Base-by-base conservation (phyloP, 805 yeast species). In the Alloascoidea hylecoeti region DNA sequence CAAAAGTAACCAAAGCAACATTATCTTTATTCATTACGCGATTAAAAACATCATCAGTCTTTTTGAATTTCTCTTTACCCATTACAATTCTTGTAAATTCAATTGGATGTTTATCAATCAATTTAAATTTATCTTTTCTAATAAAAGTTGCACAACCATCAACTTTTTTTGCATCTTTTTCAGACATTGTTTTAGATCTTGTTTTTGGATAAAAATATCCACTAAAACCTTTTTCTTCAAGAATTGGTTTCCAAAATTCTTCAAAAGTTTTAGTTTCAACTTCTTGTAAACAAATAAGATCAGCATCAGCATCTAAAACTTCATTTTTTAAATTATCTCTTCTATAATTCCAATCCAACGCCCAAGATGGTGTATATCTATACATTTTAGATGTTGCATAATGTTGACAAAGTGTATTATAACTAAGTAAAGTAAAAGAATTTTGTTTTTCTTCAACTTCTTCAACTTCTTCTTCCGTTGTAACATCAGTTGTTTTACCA, bases 111-210 rank as follows among this genome's bases (percentile, higher is more conserved):
- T 78, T 77, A 47, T 75, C 88, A 33, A 79, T 48, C 43, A 88
- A 63, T 41, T 72, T 69, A 57, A 89, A 85, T 52, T 79, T 76
- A 36, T 66, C 58, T 23, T 72, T 63, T 49, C 73, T 79, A 64
- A 70, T 92, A 54, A 89, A 89, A 1, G 88, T 76, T n/a, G 96
- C 96, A 68, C 98, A 92, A 9, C 99, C 99, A 57, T 92, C 99
- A 35, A 92, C 98, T 50, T 81, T 82, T 56, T 78, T 79, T 17
- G 94, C 77, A 47, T 84, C 95, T 42, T 61, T 64, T 37, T 63
- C 67, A 15, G 44, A 40, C 94, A 85, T 83, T 6, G 96, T 86
- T 59, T 83, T 82, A 1, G 96, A 88, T 53, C 99, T 72, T 17
- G 94, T 81, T 59, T 92, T 92, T 39, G 80, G 81, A 58, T 78